Evolutionary conservation across 2,329 filamentous ascomycete genomes (phyloP).

Genomic region (Sporothrix mexicana): DNA sequence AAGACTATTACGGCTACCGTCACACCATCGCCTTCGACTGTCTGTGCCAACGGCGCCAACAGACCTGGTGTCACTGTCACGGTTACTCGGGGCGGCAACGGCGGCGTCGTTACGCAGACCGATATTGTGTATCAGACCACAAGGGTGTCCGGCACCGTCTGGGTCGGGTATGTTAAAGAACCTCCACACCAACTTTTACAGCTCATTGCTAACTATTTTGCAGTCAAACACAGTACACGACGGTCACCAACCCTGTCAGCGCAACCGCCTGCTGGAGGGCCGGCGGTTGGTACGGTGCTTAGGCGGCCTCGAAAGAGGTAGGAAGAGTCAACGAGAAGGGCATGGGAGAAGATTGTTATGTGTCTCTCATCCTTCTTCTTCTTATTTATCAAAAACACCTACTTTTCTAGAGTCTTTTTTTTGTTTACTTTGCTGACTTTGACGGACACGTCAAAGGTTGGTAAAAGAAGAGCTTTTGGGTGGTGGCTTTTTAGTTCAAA

Average conservation of each 20-base stretch:
- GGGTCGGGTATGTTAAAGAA: conserved; percentile 46
- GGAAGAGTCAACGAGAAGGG: neutral
- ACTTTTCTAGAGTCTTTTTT: neutral
- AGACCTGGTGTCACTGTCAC: conserved; percentile 43
- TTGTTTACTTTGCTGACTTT: neutral
- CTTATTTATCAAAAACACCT: neutral
- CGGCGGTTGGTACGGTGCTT: conserved; percentile 46
- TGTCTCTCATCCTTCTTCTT: neutral
- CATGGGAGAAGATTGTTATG: neutral
- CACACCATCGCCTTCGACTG: conserved; percentile 46
- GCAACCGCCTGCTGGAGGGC: conserved; percentile 47
- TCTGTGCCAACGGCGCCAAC: conserved; percentile 43
- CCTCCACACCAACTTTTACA: neutral
- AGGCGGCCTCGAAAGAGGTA: neutral
- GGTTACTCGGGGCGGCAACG: conserved; percentile 41
- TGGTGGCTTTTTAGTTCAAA: neutral
- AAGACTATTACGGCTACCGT: conserved; percentile 42
- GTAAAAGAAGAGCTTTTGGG: neutral
- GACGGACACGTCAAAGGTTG: neutral
- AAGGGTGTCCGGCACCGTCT: conserved; percentile 46
- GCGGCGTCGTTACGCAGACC: conserved; percentile 45
- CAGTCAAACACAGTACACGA: conserved; percentile 46
- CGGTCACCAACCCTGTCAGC: conserved; percentile 45
- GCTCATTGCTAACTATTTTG: neutral
- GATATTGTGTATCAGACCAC: conserved; percentile 46